Conservation (phyloP, 192 early-diverging fungal species). For the Cladochytrium replicatum region DNA sequence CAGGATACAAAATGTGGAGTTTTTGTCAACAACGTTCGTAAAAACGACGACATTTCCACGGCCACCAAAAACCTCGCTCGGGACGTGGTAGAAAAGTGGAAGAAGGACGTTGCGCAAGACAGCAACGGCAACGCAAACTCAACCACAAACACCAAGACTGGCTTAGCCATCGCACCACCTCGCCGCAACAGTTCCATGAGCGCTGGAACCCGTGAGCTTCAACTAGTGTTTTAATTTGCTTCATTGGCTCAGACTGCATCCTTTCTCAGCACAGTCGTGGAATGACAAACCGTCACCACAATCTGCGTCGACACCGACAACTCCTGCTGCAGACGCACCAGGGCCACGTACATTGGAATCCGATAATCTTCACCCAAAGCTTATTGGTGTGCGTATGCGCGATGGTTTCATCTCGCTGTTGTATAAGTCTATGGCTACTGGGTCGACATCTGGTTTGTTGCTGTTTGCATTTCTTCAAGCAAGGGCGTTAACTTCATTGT, state of each 20-base stretch:
- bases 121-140: neutral
- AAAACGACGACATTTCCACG: slow-evolving; percentile 35
- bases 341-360: slow-evolving; percentile 30
- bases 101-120: slow-evolving; percentile 52
- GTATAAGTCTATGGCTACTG: slow-evolving; percentile 62
- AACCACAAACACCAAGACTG: neutral
- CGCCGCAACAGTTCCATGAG: slow-evolving; percentile 13
- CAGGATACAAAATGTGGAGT: slow-evolving; percentile 74
- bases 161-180: neutral
- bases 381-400: slow-evolving; percentile 53
- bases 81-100: slow-evolving; percentile 75
- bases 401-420: slow-evolving; percentile 74
- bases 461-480: slow-evolving; percentile 7
- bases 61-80: slow-evolving; percentile 53
- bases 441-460: slow-evolving; percentile 40
- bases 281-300: no score
- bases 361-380: slow-evolving; percentile 41
- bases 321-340: neutral
- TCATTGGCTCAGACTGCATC: slow-evolving; percentile 12
- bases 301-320: no score
- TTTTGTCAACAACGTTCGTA: slow-evolving; percentile 62
- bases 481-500: slow-evolving; percentile 17
- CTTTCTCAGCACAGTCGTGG: slow-evolving; percentile 5
- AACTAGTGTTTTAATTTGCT: no score
- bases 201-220: no score